Evolutionary conservation across 2,329 filamentous ascomycete species (phyloP).

Genomic region (Lojkania enalia): DNA sequence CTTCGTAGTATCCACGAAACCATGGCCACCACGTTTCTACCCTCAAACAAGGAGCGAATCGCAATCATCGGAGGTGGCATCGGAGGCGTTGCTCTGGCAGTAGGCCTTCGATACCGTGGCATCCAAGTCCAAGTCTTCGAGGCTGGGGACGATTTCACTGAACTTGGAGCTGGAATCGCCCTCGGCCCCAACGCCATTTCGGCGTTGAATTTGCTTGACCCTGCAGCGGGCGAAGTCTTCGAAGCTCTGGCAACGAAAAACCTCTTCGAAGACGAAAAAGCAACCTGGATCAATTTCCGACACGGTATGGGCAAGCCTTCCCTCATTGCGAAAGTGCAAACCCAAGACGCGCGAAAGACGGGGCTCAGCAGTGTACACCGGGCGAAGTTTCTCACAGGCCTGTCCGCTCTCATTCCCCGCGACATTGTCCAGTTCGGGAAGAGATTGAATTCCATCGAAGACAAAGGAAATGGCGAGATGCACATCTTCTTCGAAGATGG

Average conservation of each 20-base stretch:
- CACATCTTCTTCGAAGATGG: conserved; percentile 49
- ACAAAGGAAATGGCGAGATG: conserved; percentile 16
- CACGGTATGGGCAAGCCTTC: conserved; percentile 21
- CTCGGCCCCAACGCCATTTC: conserved; percentile 57
- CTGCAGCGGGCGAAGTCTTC: conserved; percentile 24
- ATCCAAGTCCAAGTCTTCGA: conserved; percentile 57
- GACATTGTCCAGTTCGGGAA: conserved; percentile 45
- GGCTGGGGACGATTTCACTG: conserved; percentile 53
- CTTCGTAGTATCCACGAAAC: too few relatives aligned
- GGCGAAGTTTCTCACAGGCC: conserved; percentile 49
- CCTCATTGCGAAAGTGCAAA: conserved; percentile 3
- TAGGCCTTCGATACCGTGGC: conserved; percentile 50
- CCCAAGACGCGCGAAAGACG: conserved; percentile 17
- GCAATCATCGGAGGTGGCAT: conserved; percentile 58
- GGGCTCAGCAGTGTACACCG: conserved; percentile 43
- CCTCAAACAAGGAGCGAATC: too few relatives aligned
- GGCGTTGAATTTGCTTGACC: conserved; percentile 49
- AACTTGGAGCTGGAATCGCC: conserved; percentile 59
- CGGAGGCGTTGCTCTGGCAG: conserved; percentile 55
- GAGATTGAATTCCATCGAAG: conserved; percentile 10
- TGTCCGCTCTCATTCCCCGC: conserved; percentile 49
- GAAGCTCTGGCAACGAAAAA: conserved; percentile 30
- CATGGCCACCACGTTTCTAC: too few relatives aligned
- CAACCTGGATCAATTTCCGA: conserved; percentile 14
- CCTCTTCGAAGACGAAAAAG: conserved; percentile 35